These are phyloP conservation scores for Trichopus zeylanicus DNA, from an alignment of 116 monocot genomes.

Conservation along the genomic window DNA sequence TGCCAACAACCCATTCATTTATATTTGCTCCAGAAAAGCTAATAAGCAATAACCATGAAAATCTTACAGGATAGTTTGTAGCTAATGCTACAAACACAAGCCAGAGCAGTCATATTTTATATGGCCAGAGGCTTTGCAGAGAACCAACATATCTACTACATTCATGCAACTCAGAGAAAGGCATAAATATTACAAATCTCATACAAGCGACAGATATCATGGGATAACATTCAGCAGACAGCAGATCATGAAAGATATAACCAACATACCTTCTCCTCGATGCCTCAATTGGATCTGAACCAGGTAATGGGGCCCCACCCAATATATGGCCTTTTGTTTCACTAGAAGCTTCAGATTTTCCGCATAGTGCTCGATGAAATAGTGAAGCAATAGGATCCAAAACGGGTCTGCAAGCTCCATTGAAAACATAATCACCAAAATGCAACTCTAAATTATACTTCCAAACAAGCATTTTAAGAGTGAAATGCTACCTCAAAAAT, in stretches of 20 bases:
- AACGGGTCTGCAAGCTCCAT: neutral
- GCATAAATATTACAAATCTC: no score
- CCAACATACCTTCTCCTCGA: conserved; percentile 55
- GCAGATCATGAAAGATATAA: neutral
- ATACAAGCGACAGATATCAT: no score
- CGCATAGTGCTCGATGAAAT: conserved; percentile 58
- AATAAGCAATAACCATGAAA: no score
- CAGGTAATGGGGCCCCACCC: conserved; percentile 54
- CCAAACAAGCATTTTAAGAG: neutral
- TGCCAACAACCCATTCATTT: neutral
- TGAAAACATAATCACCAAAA: conserved; percentile 3
- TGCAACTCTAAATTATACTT: neutral
- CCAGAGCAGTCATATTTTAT: no score
- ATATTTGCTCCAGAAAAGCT: no score
- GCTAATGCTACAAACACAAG: no score
- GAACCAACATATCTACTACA: no score
- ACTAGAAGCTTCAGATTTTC: conserved; percentile 30
- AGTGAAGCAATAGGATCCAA: conserved; percentile 40
- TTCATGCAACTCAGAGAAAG: no score
- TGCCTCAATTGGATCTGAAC: conserved; percentile 83
- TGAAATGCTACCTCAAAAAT: conserved; percentile 47
- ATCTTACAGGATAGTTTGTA: no score
- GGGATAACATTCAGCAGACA: neutral
- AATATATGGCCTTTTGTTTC: conserved; percentile 23
- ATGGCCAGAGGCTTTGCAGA: no score